Percentiles rank a stretch among this genome's conserved stretches.
phyloP scores from a whole-genome alignment of 2,329 filamentous ascomycete species.

The Truncatella angustata region DNA sequence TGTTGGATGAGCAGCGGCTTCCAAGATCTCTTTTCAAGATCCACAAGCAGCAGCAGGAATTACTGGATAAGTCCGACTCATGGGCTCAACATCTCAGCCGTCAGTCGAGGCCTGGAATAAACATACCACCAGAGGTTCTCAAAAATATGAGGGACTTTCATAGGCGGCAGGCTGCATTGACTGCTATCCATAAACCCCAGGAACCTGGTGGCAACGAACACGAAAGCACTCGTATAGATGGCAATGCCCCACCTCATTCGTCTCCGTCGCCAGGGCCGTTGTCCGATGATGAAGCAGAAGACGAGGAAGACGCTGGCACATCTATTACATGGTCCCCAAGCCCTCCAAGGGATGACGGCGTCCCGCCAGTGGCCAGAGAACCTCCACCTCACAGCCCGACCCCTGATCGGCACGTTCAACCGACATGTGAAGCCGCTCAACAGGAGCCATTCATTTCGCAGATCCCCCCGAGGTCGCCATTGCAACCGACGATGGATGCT shows the following conservation, averaged over 20 bases:
- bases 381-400: neutral
- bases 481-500: conserved; percentile 17
- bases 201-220: neutral
- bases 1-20: conserved; percentile 33
- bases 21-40: conserved; percentile 41
- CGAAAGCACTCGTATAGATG: neutral
- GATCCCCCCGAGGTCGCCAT: conserved; percentile 20
- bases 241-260: neutral
- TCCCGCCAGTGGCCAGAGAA: neutral
- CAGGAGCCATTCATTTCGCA: conserved; percentile 23
- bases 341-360: neutral
- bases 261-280: neutral
- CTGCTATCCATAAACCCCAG: neutral
- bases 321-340: neutral
- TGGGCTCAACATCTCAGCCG: conserved; percentile 28
- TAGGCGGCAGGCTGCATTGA: conserved; percentile 12
- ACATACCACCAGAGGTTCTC: conserved; percentile 32
- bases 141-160: conserved; percentile 22
- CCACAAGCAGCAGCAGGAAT: conserved; percentile 43
- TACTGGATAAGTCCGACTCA: conserved; percentile 44
- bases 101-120: conserved; percentile 22
- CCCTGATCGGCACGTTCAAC: neutral
- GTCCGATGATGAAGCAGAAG: neutral
- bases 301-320: neutral
- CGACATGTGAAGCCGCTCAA: neutral